Evolutionary conservation across 108 stramenopile genomes (phyloP).

Genomic region (Bacterosira constricta): DNA sequence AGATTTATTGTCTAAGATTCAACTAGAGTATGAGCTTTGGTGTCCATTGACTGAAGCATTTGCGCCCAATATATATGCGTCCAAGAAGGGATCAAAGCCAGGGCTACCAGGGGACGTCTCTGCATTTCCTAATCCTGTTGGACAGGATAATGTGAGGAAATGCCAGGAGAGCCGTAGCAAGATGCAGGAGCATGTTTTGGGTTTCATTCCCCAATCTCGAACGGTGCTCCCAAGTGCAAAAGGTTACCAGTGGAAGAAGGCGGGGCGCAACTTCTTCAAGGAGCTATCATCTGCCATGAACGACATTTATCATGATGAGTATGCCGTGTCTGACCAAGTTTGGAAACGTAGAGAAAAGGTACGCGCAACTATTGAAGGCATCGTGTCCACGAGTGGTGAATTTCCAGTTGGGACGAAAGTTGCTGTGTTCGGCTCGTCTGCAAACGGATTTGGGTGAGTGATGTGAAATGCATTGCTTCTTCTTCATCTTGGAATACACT

Average conservation of each 20-base stretch:
- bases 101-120: slow-evolving; percentile 15
- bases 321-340: slow-evolving; percentile 57
- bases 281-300: slow-evolving; percentile 71
- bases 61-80: slow-evolving; percentile 55
- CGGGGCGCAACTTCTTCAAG: slow-evolving; percentile 50
- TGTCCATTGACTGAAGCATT: slow-evolving; percentile 86
- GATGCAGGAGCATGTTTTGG: slow-evolving; percentile 72
- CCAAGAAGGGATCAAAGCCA: background rate
- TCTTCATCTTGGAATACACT: background rate
- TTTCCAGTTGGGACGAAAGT: slow-evolving; percentile 84
- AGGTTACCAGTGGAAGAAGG: slow-evolving; percentile 13
- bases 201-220: slow-evolving; percentile 66
- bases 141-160: slow-evolving; percentile 43
- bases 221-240: slow-evolving; percentile 43
- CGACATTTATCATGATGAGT: slow-evolving; percentile 34
- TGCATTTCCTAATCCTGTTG: slow-evolving; percentile 51
- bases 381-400: slow-evolving; percentile 62
- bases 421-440: slow-evolving; percentile 86
- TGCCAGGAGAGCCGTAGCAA: slow-evolving; percentile 57
- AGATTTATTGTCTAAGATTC: slow-evolving; percentile 67
- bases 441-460: slow-evolving; percentile 87
- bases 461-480: background rate
- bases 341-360: slow-evolving; percentile 68
- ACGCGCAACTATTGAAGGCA: slow-evolving; percentile 54
- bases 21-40: slow-evolving; percentile 80